These are phyloP conservation scores for Biscogniauxia marginata DNA, from an alignment of 2,329 filamentous ascomycete species.

Conservation along the genomic window DNA sequence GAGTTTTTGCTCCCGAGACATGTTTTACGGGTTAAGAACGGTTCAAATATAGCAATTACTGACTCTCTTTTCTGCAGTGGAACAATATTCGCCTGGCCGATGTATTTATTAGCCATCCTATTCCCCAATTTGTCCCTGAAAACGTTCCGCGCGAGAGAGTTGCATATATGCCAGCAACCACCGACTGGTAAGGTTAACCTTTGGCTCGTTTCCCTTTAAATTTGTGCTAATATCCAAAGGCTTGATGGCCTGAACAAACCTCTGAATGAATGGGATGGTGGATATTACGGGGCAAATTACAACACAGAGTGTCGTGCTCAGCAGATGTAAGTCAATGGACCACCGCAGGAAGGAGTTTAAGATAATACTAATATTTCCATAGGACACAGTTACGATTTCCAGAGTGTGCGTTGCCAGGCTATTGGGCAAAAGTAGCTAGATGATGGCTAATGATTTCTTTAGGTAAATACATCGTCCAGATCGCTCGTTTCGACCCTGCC, in stretches of 20 bases:
- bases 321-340: conserved; percentile 47
- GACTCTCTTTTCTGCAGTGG: no score
- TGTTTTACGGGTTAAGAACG: no score
- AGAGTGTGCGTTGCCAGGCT: conserved; percentile 36
- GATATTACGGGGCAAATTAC: conserved; percentile 75
- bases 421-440: no score
- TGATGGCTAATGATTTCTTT: background rate
- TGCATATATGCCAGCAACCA: conserved; percentile 75
- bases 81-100: conserved; percentile 67
- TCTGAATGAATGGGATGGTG: conserved; percentile 66
- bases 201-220: background rate
- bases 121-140: conserved; percentile 70
- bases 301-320: conserved; percentile 59
- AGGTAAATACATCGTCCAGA: conserved; percentile 74
- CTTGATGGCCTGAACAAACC: conserved; percentile 79
- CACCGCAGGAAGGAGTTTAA: conserved; percentile 16
- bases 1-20: no score
- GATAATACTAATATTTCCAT: background rate
- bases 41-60: no score
- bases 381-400: conserved; percentile 57
- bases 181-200: conserved; percentile 61
- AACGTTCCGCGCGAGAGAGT: conserved; percentile 66
- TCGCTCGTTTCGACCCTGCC: conserved; percentile 79
- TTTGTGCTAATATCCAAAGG: conserved; percentile 38
- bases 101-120: conserved; percentile 80